Evolutionary conservation across 768 basidiomycete genomes (phyloP).

Genomic region (Lactarius akahatsu): DNA sequence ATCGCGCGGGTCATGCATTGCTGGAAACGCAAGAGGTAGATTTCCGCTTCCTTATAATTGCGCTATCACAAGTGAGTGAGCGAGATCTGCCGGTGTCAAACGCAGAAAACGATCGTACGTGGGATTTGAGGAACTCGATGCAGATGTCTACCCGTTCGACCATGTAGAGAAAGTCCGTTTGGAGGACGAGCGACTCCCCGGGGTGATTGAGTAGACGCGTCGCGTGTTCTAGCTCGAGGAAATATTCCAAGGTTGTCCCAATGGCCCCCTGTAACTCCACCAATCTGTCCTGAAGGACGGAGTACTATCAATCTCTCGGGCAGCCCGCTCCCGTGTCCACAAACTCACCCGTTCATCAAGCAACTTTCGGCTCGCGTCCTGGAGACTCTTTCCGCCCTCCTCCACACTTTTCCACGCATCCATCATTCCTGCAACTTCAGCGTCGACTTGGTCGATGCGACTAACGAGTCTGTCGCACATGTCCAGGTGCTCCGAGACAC

Average conservation of each 20-base stretch:
- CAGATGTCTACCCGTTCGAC: constrained; percentile 94
- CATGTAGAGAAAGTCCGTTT: constrained; percentile 93
- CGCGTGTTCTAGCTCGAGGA: constrained; percentile 90
- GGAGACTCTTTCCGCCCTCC: constrained; percentile 86
- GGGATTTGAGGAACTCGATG: constrained; percentile 82
- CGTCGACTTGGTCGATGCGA: constrained; percentile 69
- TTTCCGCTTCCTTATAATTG: constrained; percentile 87
- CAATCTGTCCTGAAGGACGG: constrained; percentile 60
- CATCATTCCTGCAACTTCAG: constrained; percentile 76
- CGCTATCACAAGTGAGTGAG: constrained; percentile 48
- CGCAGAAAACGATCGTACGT: constrained; percentile 53
- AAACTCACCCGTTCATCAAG: constrained; percentile 86
- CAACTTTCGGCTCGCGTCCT: constrained; percentile 87
- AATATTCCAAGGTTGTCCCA: constrained; percentile 79
- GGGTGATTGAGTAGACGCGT: constrained; percentile 94
- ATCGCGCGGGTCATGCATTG: constrained; percentile 98
- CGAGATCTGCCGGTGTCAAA: not conserved
- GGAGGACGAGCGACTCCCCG: constrained; percentile 86
- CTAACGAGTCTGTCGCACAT: constrained; percentile 76
- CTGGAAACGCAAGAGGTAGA: constrained; percentile 95
- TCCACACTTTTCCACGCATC: constrained; percentile 86
- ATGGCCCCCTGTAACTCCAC: constrained; percentile 83
- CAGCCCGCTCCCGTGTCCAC: not conserved
- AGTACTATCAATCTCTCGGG: not conserved
- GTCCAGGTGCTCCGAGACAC: constrained; percentile 70